Base-by-base conservation (phyloP, 2,329 filamentous ascomycete genomes). In the Colletotrichum sansevieriae region DNA sequence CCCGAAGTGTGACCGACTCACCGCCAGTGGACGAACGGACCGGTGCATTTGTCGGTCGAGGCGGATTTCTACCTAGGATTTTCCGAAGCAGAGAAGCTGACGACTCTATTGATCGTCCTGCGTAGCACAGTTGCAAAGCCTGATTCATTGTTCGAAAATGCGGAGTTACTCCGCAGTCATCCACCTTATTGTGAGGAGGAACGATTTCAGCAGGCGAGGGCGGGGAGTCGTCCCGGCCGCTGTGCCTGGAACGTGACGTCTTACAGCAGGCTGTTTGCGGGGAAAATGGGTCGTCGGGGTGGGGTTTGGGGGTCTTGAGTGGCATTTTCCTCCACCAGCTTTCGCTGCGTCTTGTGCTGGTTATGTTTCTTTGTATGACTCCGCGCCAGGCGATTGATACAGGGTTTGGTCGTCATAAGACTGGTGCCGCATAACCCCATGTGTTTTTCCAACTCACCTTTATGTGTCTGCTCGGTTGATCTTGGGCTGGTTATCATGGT, bases 1-100 rank as follows among this genome's bases (percentile, higher is more conserved):
- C 61, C 61, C 61, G 61, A 58, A 18, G 61, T 58, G 52, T 33
- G 51, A 10, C 61, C 61, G 61, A 22, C 44, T 51, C 61, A 64
- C 52, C 61, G 61, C 61, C 13, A 41, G 51, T 58, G 25, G 37
- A 8, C 43, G 22, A 25, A 44, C 47, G 20, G 41, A 49, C 39
- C 59, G n/a, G 52, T 12, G 20, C 12, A 20, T 49, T 41, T 25
- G 39, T 64, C 52, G 60, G 49, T 39, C 49, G 39, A 18, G 37
- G 39, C 13, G 11, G 29, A 7, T 37, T 4, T 9, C 43, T 5
- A n/a, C 49, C 60, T 47, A 56, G 41, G 20, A 49, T 10, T 15
- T 41, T 25, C 57, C 33, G 25, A 29, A 55, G 37, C 8, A 15
- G 5, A 39, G 33, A 18, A 41, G 18, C 33, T 49, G 29, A 0